phyloP scores from a whole-genome alignment of 1,284 basidiomycete genomes.

The Trichosporon coremiiforme region DNA sequence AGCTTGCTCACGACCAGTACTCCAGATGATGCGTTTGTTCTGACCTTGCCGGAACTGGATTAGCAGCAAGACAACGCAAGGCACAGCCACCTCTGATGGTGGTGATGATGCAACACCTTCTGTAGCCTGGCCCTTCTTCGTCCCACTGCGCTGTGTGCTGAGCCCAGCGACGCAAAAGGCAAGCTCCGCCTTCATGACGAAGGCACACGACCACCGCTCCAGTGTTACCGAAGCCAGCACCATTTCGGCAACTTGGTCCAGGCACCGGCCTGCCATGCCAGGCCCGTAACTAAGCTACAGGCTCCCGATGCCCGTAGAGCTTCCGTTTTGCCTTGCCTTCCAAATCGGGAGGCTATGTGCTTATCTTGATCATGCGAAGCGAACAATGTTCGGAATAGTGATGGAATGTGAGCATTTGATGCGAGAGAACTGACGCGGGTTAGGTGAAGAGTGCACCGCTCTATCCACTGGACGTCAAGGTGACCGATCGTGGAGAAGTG shows the following conservation, averaged over 20 bases:
- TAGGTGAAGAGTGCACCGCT: not conserved
- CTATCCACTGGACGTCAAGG: not conserved
- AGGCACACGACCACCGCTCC: too few species aligned
- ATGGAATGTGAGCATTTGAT: not conserved
- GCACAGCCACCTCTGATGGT: not conserved
- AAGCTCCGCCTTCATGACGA: too few species aligned
- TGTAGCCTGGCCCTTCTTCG: too few species aligned
- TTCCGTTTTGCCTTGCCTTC: too few species aligned
- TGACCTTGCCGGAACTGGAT: not conserved
- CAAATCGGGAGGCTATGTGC: not conserved
- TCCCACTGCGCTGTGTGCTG: too few species aligned
- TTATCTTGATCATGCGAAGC: not conserved
- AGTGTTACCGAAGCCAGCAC: not conserved
- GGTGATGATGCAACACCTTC: too few species aligned
- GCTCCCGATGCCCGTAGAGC: not conserved
- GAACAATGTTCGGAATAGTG: not conserved
- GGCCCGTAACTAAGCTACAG: slow-evolving; percentile 5
- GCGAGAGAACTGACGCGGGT: too few species aligned
- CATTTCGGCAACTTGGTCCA: slow-evolving; percentile 2
- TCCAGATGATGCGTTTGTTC: not conserved
- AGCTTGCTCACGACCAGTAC: too few species aligned
- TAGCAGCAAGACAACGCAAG: too few species aligned
- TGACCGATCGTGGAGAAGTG: not conserved
- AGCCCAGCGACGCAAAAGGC: too few species aligned
- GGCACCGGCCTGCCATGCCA: not conserved